Evolutionary conservation across 768 basidiomycete genomes (phyloP), one percentile per base, ranked within the genome.

Genomic region (Tylopilus intermedius): DNA sequence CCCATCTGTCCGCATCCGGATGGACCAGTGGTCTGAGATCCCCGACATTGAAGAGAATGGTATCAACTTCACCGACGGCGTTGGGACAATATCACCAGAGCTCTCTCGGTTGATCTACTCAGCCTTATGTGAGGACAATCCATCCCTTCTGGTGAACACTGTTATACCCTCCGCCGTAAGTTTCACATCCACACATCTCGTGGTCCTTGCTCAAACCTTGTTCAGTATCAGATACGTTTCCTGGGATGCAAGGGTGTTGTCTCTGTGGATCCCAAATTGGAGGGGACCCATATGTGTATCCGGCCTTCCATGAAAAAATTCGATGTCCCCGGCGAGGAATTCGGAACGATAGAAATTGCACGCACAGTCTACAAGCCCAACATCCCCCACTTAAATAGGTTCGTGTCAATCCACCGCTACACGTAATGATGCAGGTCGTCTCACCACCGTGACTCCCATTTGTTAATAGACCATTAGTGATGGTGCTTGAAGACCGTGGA

Each of bases 181-280:
- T 72, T n/a, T 5, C 24, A 4, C 3, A 14, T 18, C 33, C 21
- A 14, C 37, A 33, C 7, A 24, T 22, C 52, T 7, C 32, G 30
- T 21, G 24, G 13, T 21, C 24, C 15, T 35, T 27, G 47, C 45
- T 48, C 27, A 32, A 39, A 48, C 35, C 13, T 42, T 53, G 32
- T n/a, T 24, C 50, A 86, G 78, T 87, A 83, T 64, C 88, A 88
- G 71, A 90, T 92, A 45, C 82, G 91, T 43, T 87, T 92, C 64
- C 65, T 92, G 42, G 90, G 88, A 18, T 90, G 76, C 68, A 94
- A 94, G 67, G 92, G 91, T 0, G 80, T 93, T 22, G 86, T 93
- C 1, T 76, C 71, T 4, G 76, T 92, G 10, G 90, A 93, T 59
- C 70, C 77, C 45, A 69, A 71, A 44, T 59, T 72, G 14, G 57